These are phyloP conservation scores for Tuber melanosporum DNA, from an alignment of 495 filamentous ascomycete genomes.

Conservation along the genomic window DNA sequence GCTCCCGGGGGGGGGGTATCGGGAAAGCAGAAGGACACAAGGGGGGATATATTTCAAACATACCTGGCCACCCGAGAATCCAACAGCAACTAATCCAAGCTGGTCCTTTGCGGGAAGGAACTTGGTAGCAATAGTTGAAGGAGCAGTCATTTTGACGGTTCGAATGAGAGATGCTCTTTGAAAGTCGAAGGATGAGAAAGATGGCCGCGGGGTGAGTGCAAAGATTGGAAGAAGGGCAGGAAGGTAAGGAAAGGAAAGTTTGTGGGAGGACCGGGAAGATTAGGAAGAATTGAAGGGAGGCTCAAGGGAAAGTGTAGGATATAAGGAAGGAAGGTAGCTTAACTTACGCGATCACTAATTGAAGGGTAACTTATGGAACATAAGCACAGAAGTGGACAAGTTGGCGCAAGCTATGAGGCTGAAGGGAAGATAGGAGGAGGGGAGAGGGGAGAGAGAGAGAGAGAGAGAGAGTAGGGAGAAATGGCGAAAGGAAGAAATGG, in stretches of 20 bases:
- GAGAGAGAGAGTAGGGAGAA: too few species aligned
- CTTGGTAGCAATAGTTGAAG: conserved; percentile 67
- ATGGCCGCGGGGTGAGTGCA: neutral
- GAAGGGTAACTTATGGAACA: neutral
- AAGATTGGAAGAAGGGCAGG: neutral
- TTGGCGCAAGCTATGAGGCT: neutral
- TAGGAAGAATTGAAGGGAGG: neutral
- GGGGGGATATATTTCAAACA: conserved; percentile 13
- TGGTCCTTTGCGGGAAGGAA: conserved; percentile 74
- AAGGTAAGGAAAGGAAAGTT: neutral
- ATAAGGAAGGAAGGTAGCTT: neutral
- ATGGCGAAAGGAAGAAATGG: neutral
- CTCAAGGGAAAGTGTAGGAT: neutral
- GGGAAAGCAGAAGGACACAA: neutral
- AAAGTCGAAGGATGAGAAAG: neutral
- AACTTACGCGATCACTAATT: neutral
- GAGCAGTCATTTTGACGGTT: conserved; percentile 52
- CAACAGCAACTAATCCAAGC: conserved; percentile 87
- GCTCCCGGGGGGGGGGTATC: conserved; percentile 11
- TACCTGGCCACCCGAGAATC: conserved; percentile 96
- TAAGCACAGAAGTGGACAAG: neutral
- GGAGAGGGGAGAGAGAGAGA: neutral
- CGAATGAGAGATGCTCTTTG: neutral
- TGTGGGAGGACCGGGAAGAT: neutral
- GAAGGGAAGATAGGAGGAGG: neutral